These are phyloP conservation scores for Leccinum griseonigrum DNA, from an alignment of 1,284 basidiomycete species.

Conservation along the genomic window DNA sequence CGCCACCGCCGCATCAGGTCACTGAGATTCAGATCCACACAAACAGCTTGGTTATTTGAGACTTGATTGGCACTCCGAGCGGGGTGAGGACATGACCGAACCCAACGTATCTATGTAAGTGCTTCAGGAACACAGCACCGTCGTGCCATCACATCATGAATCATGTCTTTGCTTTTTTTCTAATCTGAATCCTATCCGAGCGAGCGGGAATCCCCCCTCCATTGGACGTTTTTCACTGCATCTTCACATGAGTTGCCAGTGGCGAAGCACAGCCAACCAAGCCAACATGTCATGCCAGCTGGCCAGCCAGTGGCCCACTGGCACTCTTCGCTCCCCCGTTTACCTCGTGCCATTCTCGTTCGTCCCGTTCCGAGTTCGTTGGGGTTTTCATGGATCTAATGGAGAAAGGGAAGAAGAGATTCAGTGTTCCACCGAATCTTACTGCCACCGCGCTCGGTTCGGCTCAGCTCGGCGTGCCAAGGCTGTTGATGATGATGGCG, in stretches of 20 bases:
- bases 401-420: neutral
- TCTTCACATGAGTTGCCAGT: neutral
- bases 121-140: neutral
- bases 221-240: neutral
- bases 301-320: neutral
- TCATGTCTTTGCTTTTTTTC: neutral
- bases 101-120: neutral
- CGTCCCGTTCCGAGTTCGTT: neutral
- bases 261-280: neutral
- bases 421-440: neutral
- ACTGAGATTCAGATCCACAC: neutral
- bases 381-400: neutral
- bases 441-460: neutral
- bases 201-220: neutral
- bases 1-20: neutral
- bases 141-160: neutral
- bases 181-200: neutral
- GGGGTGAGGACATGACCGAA: neutral
- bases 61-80: neutral
- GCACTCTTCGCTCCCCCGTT: neutral
- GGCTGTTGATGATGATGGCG: neutral
- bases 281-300: neutral
- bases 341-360: neutral
- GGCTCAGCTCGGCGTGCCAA: neutral
- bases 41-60: neutral